Base-by-base conservation (phyloP, 169 alveolate species). In the Plasmodium berghei region DNA sequence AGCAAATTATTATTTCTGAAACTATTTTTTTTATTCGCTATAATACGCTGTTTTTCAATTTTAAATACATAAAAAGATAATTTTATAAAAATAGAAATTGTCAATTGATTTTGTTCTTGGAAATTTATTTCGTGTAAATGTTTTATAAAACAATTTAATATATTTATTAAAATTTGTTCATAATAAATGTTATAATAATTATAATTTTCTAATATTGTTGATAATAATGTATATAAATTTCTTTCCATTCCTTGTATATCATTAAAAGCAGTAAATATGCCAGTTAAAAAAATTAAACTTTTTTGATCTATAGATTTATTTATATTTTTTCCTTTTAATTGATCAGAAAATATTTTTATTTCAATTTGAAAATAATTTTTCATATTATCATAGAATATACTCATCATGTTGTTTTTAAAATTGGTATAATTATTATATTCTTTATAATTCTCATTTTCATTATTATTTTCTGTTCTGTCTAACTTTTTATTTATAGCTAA, bases 111-210 rank as follows among this genome's bases (percentile, higher is more conserved):
- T 45, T 9, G 20, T 34, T 18, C 34, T 40, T 28, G 22, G 5
- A 28, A 2, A n/a, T 49, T 49, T 26, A 40, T 54, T 12, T 24
- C 16, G 45, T 46, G 20, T 28, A 72, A 61, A 74, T 85, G 69
- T 1, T 71, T 61, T 58, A 72, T 45, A 61, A 70, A 85, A n/a
- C 75, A 85, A 1, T 56, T 22, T 22, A 85, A 56, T 42, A 85
- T 62, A 70, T 85, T 67, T 16, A 58, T 28, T 63, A 85, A 40
- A 0, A 85, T 59, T 28, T 85, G 58, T 73, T 85, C 87, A 69
- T 16, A 18, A 49, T 70, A 85, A 0, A 58, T 40, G 24, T 71
- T 70, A 52, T 71, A 85, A 24, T 55, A 58, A 6, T 45, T 16
- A 26, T 59, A 55, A 14, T 70, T 58, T 18, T 62, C 69, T 24